A percentile compares a stretch with the other conserved stretches of the same genome.
Evolutionary conservation across 768 basidiomycete species (phyloP).

Genomic region (Peribolospora baueri): DNA sequence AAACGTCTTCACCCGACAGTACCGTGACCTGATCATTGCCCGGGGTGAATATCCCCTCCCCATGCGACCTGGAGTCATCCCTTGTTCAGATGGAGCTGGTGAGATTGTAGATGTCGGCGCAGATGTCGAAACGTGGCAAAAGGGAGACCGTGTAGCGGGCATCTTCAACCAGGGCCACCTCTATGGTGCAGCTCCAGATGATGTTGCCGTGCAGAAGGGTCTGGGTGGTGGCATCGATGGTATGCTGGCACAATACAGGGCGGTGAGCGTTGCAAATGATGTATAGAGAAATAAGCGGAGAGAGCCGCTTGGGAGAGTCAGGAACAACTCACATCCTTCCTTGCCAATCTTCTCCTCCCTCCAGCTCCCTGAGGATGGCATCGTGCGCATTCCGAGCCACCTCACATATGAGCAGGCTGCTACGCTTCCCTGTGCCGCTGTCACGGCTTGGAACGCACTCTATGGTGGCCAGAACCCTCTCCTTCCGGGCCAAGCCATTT

Average conservation of each 20-base stretch:
- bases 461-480: constrained; percentile 12
- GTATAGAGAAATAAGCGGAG: too few relatives aligned
- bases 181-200: background rate
- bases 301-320: too few relatives aligned
- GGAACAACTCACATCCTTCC: too few relatives aligned
- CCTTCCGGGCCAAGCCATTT: too few relatives aligned
- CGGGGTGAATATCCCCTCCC: constrained; percentile 2
- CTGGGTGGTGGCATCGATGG: constrained; percentile 9
- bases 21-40: background rate
- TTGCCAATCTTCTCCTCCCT: too few relatives aligned
- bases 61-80: constrained; percentile 1
- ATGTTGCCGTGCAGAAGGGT: constrained; percentile 2
- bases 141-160: constrained; percentile 6
- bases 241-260: constrained; percentile 3
- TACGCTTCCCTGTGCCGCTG: constrained; percentile 36
- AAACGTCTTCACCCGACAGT: background rate
- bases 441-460: constrained; percentile 42
- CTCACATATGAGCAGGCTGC: constrained; percentile 41
- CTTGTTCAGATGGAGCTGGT: constrained; percentile 6
- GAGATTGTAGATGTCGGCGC: constrained; percentile 5
- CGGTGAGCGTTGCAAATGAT: background rate
- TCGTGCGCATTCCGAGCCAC: constrained; percentile 32
- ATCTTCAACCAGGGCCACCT: constrained; percentile 5
- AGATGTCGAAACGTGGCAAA: background rate
- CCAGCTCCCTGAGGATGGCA: constrained; percentile 20